Evolutionary conservation across 129 eudicot species (phyloP).

Genomic region (Escallonia rubra): DNA sequence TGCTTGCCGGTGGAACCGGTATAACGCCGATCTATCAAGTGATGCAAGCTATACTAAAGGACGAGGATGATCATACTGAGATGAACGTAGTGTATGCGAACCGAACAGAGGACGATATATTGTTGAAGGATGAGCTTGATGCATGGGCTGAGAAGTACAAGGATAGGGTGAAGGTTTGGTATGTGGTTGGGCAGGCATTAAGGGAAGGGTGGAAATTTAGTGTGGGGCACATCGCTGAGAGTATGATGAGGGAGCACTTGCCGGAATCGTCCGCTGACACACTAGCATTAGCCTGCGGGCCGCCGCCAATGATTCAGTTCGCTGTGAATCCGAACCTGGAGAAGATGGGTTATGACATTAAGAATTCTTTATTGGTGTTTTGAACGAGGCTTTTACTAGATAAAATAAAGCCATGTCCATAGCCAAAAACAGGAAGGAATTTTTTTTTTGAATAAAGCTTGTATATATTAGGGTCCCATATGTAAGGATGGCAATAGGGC

Average conservation of each 20-base stretch:
- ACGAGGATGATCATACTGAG: slow-evolving; percentile 79
- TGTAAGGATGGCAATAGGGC: too few species aligned
- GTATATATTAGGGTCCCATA: too few species aligned
- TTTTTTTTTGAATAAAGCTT: too few species aligned
- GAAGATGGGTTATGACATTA: slow-evolving; percentile 82
- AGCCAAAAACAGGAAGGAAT: too few species aligned
- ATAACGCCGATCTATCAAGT: slow-evolving; percentile 91
- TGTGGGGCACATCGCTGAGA: slow-evolving; percentile 55
- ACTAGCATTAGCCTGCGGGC: slow-evolving; percentile 88
- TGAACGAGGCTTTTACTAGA: slow-evolving; percentile 7
- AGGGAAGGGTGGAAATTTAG: slow-evolving; percentile 76
- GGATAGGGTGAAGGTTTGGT: slow-evolving; percentile 85
- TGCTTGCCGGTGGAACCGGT: slow-evolving; percentile 96
- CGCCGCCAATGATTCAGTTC: slow-evolving; percentile 90
- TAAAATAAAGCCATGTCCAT: not conserved
- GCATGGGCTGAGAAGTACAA: slow-evolving; percentile 54
- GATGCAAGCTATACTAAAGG: slow-evolving; percentile 83
- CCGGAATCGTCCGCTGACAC: slow-evolving; percentile 47
- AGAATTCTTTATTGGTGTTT: slow-evolving; percentile 74
- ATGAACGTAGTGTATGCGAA: slow-evolving; percentile 90
- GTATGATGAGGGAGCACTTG: slow-evolving; percentile 55
- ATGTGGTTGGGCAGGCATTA: slow-evolving; percentile 50
- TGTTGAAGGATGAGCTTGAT: slow-evolving; percentile 75
- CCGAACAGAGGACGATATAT: slow-evolving; percentile 89
- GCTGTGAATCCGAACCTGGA: slow-evolving; percentile 85